phyloP scores from a whole-genome alignment of 2,329 filamentous ascomycete species.

The Ascochyta fabae region DNA sequence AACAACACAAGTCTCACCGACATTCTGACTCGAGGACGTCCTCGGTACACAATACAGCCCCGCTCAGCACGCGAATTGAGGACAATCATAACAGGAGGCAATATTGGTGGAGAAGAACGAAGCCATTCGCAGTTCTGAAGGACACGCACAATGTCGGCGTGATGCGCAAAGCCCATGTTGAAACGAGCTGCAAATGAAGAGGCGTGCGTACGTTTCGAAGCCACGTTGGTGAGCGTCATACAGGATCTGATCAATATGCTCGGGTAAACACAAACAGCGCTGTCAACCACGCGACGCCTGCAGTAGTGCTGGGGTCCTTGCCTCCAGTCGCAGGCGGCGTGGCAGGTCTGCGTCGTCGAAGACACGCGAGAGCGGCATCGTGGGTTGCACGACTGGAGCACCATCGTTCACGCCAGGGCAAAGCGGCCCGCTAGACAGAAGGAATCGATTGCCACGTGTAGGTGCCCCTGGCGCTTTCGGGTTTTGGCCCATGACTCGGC shows the following conservation, averaged over 20 bases:
- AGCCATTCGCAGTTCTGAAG: constrained; percentile 13
- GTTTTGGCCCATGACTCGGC: constrained; percentile 36
- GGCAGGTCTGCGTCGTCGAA: constrained; percentile 2
- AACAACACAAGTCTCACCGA: constrained; percentile 33
- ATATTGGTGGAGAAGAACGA: constrained; percentile 32
- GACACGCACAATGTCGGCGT: constrained; percentile 29
- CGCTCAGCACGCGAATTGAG: constrained; percentile 20
- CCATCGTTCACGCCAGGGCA: constrained; percentile 39
- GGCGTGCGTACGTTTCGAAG: constrained; percentile 28
- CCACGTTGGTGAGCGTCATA: constrained; percentile 19
- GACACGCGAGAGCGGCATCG: constrained; percentile 10
- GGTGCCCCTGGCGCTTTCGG: constrained; percentile 32
- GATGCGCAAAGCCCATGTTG: constrained; percentile 31
- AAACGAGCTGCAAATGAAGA: constrained; percentile 31
- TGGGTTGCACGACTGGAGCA: constrained; percentile 18
- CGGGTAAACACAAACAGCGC: constrained; percentile 23
- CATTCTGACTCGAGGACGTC: constrained; percentile 36
- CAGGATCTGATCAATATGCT: constrained; percentile 8
- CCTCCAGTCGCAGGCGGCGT: constrained; percentile 3
- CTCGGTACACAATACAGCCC: constrained; percentile 22
- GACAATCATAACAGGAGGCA: constrained; percentile 27
- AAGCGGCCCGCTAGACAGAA: constrained; percentile 37
- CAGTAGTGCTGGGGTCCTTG: constrained; percentile 19
- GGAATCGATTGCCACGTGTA: constrained; percentile 43
- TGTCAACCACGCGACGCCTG: constrained; percentile 22